Evolutionary conservation across 257 asterid genomes (phyloP).

Genomic region (Nicotiana tomentosiformis): DNA sequence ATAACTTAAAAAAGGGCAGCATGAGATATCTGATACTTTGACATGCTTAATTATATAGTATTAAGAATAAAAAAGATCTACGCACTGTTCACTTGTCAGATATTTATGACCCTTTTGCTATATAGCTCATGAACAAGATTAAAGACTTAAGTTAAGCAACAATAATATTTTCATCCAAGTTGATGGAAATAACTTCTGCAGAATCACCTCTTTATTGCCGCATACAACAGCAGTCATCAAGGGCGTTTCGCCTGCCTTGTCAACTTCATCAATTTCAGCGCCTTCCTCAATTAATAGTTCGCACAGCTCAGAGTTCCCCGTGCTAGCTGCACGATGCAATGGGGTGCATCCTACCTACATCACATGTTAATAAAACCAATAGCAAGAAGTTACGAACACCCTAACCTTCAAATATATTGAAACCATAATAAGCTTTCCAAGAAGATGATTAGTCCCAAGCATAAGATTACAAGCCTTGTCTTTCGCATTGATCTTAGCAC

Average conservation of each 20-base stretch:
- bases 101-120: not conserved
- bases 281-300: conserved; percentile 94
- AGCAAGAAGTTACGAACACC: conserved; percentile 5
- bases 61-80: not conserved
- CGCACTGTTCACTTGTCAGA: not conserved
- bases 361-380: conserved; percentile 7
- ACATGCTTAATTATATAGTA: not conserved
- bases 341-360: conserved; percentile 90
- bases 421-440: not conserved
- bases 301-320: conserved; percentile 59
- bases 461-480: conserved; percentile 62
- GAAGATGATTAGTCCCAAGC: not conserved
- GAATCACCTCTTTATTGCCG: conserved; percentile 58
- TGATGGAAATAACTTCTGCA: not conserved
- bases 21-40: not conserved
- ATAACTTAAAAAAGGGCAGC: not conserved
- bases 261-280: conserved; percentile 81
- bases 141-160: not conserved
- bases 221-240: conserved; percentile 88
- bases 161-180: too few species aligned
- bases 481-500: conserved; percentile 77
- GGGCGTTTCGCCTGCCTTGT: conserved; percentile 86
- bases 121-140: not conserved
- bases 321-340: conserved; percentile 98
- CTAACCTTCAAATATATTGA: not conserved